A percentile compares a stretch with the other conserved stretches of the same genome.
phyloP scores from a whole-genome alignment of 2,329 filamentous ascomycete genomes.

The Diplodia corticola region DNA sequence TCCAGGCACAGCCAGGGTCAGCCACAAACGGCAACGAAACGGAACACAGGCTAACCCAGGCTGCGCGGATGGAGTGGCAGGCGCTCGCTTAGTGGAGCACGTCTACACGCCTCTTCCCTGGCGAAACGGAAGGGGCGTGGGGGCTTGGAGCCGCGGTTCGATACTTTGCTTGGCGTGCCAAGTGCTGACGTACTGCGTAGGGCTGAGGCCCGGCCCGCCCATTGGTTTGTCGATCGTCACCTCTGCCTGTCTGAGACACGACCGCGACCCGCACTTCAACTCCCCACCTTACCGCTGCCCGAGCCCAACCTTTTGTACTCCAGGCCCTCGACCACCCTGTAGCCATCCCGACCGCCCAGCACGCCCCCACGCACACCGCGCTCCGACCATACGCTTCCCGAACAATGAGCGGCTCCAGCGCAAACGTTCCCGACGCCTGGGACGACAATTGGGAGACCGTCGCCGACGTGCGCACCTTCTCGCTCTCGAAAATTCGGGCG shows the following conservation, averaged over 20 bases:
- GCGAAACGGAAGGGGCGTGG: background rate
- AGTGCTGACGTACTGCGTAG: slow-evolving; percentile 9
- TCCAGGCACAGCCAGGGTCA: background rate
- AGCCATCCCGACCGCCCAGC: background rate
- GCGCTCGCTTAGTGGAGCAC: background rate
- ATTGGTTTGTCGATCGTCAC: slow-evolving; percentile 10
- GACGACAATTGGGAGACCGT: slow-evolving; percentile 85
- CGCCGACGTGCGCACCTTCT: slow-evolving; percentile 61
- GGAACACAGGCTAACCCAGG: background rate
- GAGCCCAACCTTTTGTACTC: background rate
- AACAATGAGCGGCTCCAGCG: slow-evolving; percentile 1
- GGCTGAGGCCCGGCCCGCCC: slow-evolving; percentile 16
- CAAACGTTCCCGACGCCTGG: slow-evolving; percentile 63
- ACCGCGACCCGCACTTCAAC: slow-evolving; percentile 16
- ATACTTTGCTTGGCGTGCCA: slow-evolving; percentile 7
- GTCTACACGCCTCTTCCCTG: slow-evolving; percentile 3
- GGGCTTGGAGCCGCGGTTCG: slow-evolving; percentile 14
- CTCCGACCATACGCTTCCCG: background rate
- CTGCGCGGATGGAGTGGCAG: background rate
- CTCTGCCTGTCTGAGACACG: slow-evolving; percentile 9
- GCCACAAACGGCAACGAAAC: background rate
- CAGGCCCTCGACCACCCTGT: background rate
- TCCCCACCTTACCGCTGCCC: background rate
- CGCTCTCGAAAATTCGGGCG: background rate
- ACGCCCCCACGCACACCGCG: background rate